phyloP scores from a whole-genome alignment of 2,329 filamentous ascomycete species.

The Phyllosticta ampelicida region DNA sequence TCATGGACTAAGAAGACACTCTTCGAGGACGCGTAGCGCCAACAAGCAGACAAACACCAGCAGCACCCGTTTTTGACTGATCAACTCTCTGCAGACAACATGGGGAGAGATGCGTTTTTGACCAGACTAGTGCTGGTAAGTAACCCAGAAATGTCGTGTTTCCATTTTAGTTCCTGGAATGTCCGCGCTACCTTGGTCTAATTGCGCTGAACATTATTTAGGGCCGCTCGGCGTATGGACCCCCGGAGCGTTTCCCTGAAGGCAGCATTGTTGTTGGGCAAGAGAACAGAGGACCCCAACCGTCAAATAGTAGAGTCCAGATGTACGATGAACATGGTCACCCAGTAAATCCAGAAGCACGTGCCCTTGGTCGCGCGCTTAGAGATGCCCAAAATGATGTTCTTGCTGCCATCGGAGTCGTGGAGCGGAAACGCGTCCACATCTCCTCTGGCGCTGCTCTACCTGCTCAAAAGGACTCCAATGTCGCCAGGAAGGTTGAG shows the following conservation, averaged over 20 bases:
- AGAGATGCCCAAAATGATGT: constrained; percentile 39
- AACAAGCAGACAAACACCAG: too few species aligned
- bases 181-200: background rate
- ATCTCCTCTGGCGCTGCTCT: background rate
- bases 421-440: constrained; percentile 27
- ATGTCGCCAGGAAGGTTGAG: constrained; percentile 2
- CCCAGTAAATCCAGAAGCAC: constrained; percentile 32
- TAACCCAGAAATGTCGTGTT: background rate
- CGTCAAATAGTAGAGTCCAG: constrained; percentile 4
- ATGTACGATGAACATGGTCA: constrained; percentile 36
- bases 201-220: constrained; percentile 12
- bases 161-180: background rate
- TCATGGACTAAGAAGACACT: too few species aligned
- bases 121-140: constrained; percentile 11
- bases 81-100: background rate
- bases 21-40: too few species aligned
- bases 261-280: constrained; percentile 6
- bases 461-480: constrained; percentile 6
- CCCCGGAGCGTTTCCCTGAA: constrained; percentile 15
- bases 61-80: background rate
- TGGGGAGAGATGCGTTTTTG: constrained; percentile 11
- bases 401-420: constrained; percentile 36
- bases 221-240: constrained; percentile 32
- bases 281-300: background rate
- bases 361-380: constrained; percentile 28